These are phyloP conservation scores for Plasmodium billcollinsi DNA, from an alignment of 169 alveolate species.

Conservation along the genomic window DNA sequence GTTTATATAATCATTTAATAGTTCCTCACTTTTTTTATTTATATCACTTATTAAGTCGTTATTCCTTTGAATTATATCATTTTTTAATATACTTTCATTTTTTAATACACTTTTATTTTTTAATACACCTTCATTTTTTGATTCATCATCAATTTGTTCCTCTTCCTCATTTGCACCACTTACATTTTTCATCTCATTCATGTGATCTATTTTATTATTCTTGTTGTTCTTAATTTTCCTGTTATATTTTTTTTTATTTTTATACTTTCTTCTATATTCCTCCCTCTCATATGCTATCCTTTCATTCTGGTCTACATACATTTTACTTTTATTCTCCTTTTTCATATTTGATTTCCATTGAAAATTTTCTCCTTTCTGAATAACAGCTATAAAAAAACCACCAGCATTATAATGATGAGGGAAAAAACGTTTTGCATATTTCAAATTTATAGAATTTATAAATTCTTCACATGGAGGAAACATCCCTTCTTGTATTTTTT, in stretches of 20 bases:
- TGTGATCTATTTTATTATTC: background rate
- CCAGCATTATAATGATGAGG: constrained; percentile 97
- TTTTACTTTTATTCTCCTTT: constrained; percentile 17
- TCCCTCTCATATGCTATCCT: background rate
- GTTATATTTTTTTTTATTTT: constrained; percentile 39
- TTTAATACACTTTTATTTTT: background rate
- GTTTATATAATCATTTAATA: constrained; percentile 12
- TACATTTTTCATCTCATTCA: background rate
- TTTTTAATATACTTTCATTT: constrained; percentile 9
- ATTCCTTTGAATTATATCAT: background rate
- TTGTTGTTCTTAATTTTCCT: constrained; percentile 27
- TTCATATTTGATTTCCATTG: constrained; percentile 72
- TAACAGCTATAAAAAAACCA: constrained; percentile 93
- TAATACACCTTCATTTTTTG: background rate
- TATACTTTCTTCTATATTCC: constrained; percentile 42
- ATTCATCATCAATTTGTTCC: too few species aligned
- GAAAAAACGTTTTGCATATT: constrained; percentile 91
- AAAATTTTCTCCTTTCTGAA: constrained; percentile 46
- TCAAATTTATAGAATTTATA: constrained; percentile 75
- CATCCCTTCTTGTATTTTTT: constrained; percentile 79
- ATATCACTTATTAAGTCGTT: constrained; percentile 29
- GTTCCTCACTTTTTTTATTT: constrained; percentile 56
- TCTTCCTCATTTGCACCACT: background rate
- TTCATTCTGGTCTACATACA: background rate
- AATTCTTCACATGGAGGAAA: constrained; percentile 77